Percentiles rank a stretch among this genome's conserved stretches.
phyloP scores from a whole-genome alignment of 129 eudicot species.

The Saussurea involucrata region DNA sequence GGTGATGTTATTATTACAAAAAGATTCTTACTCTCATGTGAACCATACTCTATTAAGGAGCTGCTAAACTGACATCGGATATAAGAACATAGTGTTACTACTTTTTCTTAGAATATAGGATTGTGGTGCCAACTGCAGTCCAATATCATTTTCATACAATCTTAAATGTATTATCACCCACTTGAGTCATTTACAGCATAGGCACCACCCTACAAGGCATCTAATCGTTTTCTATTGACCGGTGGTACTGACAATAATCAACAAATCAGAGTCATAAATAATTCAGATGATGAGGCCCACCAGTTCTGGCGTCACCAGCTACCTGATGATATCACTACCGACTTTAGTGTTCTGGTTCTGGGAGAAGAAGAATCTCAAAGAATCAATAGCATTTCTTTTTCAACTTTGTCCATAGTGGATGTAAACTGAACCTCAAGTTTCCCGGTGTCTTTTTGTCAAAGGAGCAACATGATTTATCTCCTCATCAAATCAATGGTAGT shows the following conservation, averaged over 20 bases:
- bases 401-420: slow-evolving; percentile 53
- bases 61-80: no score
- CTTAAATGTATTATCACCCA: neutral
- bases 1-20: no score
- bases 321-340: slow-evolving; percentile 95
- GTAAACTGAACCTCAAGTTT: slow-evolving; percentile 42
- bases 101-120: no score
- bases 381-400: slow-evolving; percentile 49
- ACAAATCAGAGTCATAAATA: slow-evolving; percentile 72
- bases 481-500: slow-evolving; percentile 37
- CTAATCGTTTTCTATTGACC: neutral
- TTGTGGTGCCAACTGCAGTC: no score
- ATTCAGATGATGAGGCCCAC: slow-evolving; percentile 90
- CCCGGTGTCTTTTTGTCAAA: slow-evolving; percentile 41
- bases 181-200: neutral
- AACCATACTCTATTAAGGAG: no score
- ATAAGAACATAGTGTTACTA: no score
- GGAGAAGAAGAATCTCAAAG: slow-evolving; percentile 55
- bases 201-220: neutral
- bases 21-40: no score
- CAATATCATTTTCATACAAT: no score
- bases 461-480: slow-evolving; percentile 47
- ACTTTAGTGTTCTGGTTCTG: slow-evolving; percentile 50
- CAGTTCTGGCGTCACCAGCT: slow-evolving; percentile 84
- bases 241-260: slow-evolving; percentile 5